Evolutionary conservation across 352 stramenopile genomes (phyloP).

Genomic region (Globisporangium abappressorium): DNA sequence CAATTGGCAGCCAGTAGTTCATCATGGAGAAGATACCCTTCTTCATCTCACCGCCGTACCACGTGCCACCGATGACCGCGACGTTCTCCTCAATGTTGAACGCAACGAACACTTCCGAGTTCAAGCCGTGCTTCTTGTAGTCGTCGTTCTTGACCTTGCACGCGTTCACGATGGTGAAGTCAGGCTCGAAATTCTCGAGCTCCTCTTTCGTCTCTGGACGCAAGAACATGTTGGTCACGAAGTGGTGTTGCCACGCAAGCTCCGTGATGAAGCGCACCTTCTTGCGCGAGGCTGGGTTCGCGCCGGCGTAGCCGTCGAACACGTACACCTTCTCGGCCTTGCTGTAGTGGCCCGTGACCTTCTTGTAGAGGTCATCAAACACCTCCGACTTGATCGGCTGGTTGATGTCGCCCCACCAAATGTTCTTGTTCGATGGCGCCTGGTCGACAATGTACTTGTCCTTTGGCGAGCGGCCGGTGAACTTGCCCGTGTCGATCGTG

Average conservation of each 20-base stretch:
- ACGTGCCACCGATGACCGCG: background rate
- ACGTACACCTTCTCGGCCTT: conserved; percentile 93
- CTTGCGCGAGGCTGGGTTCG: conserved; percentile 89
- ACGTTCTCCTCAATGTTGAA: background rate
- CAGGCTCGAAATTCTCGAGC: conserved; percentile 92
- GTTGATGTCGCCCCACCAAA: conserved; percentile 98
- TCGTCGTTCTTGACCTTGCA: conserved; percentile 94
- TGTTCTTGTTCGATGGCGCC: conserved; percentile 88
- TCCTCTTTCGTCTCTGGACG: conserved; percentile 78
- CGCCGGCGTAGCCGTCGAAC: conserved; percentile 95
- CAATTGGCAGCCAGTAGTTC: conserved; percentile 97
- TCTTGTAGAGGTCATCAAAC: conserved; percentile 96
- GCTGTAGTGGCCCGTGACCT: conserved; percentile 92
- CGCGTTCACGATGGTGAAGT: conserved; percentile 99
- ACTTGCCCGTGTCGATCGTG: conserved; percentile 98
- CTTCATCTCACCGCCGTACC: background rate
- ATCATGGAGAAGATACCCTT: conserved; percentile 69
- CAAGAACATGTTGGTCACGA: conserved; percentile 97
- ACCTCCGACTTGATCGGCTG: conserved; percentile 90
- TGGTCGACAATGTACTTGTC: conserved; percentile 98
- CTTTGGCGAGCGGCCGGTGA: conserved; percentile 97
- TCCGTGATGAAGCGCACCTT: conserved; percentile 98
- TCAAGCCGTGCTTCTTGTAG: conserved; percentile 92
- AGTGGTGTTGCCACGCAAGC: conserved; percentile 98
- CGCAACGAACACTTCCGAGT: conserved; percentile 90